Base-by-base conservation (phyloP, 176 grass and related monocot species). In the Triticum urartu region DNA sequence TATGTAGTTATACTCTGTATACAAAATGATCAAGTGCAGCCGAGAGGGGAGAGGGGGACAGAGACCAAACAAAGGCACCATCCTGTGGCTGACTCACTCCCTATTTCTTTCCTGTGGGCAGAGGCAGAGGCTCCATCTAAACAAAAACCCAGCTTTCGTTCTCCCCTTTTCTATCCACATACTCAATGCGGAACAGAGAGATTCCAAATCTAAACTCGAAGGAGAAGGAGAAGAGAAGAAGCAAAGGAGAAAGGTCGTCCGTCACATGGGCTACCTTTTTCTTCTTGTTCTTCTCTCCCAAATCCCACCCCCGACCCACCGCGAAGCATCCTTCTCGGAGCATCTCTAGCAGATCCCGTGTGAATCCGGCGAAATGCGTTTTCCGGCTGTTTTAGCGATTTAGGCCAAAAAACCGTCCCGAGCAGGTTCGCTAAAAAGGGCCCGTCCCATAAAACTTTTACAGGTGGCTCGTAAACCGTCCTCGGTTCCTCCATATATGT, bases 21-120 rank as follows among this genome's bases (percentile, higher is more conserved):
- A 42, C 9, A 52, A 52, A 52, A 52, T 17, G 48, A 52, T 5
- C 4, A 52, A 17, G 48, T 52, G 48, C 48, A 52, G 48, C 14
- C 0, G 43, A 3, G 43, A 47, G 43, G 43, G 14, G 22, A 2
- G n/a, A 22, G 9, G 69, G 66, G 61, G 61, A 77, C 18, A 64
- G 34, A 85, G 26, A 64, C 83, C 83, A 64, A 75, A 75, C 72
- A 28, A 77, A 36, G 38, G 24, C 60, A 75, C 56, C 83, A 76
- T 52, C n/a, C 15, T 20, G 5, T 85, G 68, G 10, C 43, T 39
- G 2, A 47, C 3, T 68, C 36, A 38, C 36, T 13, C 45, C 4
- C 26, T 22, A n/a, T 11, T 62, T 9, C 32, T 5, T 74, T 74
- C 0, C 40, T 74, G 71, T 74, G 71, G 71, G 71, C 63, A 5